Evolutionary conservation across 352 stramenopile genomes (phyloP), one percentile per base, ranked within the genome.

Genomic region (Globisporangium spiculum): DNA sequence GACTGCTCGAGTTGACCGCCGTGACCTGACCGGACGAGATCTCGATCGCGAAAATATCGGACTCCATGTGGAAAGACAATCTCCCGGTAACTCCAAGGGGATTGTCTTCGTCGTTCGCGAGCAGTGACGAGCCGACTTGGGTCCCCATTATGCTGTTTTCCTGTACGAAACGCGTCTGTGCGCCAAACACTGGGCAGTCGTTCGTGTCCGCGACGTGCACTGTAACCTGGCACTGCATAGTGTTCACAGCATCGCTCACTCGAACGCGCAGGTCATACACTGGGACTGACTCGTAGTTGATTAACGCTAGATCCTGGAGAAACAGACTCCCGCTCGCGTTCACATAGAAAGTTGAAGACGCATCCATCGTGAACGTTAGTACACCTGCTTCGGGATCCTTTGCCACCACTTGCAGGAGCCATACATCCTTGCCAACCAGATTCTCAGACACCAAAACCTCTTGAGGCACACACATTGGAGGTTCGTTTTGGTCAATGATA

Each of bases 401-500:
- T 1, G 26, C 63, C 1, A n/a, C 5, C 3, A 62, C 53, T 32
- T 68, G 52, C 14, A 62, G 27, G 0, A 62, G 34, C 63, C 63
- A 68, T 9, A 9, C 24, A 7, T 62, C 16, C 3, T 41, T 46
- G 7, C 63, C 63, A 26, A 68, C 34, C n/a, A 70, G 38, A 32
- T 88, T 86, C 63, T 88, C 81, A 4, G 63, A 48, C 20, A 88
- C 16, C 9, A 63, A 30, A 2, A 68, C 32, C 18, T 68, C 65
- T 34, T 80, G 48, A 10, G 20, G 8, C 12, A 10, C n/a, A 32
- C 81, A 90, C 18, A 30, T 52, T 9, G 81, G 81, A 20, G 81
- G 71, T 34, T 90, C 81, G 61, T 88, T 74, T 46, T 86, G 70
- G 57, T 90, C 71, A 24, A 86, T 54, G 26, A 90, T 70, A 2